A percentile compares a stretch with the other conserved stretches of the same genome.
phyloP scores from a whole-genome alignment of 306 rosid species.

The Trifolium repens region DNA sequence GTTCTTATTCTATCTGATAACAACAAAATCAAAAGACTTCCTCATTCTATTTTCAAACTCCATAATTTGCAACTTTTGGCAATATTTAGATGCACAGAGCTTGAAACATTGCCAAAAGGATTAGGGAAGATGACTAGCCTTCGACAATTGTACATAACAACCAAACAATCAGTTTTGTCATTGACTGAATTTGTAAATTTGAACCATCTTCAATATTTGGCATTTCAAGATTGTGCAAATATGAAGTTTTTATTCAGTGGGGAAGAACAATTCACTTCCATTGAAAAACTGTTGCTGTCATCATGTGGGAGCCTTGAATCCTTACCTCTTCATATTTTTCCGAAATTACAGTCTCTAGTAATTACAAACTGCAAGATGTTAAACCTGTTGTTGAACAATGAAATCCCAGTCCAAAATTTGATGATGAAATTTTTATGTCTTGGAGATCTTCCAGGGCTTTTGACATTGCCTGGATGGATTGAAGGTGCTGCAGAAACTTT shows the following conservation, averaged over 20 bases:
- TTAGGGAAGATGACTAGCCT: not conserved
- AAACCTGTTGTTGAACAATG: not conserved
- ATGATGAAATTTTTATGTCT: not conserved
- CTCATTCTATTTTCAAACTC: not conserved
- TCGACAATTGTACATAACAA: not conserved
- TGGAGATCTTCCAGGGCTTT: not conserved
- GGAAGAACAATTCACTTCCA: not conserved
- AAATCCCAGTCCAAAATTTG: not conserved
- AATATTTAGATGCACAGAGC: not conserved
- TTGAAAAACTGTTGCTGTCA: not conserved
- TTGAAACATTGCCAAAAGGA: not conserved
- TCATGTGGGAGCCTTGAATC: not conserved
- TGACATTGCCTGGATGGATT: not conserved
- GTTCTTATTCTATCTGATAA: not conserved
- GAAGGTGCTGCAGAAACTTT: not conserved
- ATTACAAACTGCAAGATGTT: not conserved
- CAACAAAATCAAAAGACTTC: not conserved
- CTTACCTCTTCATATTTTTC: not conserved
- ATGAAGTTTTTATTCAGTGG: not conserved
- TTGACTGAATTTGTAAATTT: not conserved
- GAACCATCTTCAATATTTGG: not conserved
- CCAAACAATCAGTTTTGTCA: not conserved
- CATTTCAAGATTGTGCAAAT: not conserved
- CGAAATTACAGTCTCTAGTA: not conserved
- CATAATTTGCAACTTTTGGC: slow-evolving; percentile 1